These are phyloP conservation scores for Bretziella fagacearum DNA, from an alignment of 2,329 filamentous ascomycete species.

Conservation along the genomic window DNA sequence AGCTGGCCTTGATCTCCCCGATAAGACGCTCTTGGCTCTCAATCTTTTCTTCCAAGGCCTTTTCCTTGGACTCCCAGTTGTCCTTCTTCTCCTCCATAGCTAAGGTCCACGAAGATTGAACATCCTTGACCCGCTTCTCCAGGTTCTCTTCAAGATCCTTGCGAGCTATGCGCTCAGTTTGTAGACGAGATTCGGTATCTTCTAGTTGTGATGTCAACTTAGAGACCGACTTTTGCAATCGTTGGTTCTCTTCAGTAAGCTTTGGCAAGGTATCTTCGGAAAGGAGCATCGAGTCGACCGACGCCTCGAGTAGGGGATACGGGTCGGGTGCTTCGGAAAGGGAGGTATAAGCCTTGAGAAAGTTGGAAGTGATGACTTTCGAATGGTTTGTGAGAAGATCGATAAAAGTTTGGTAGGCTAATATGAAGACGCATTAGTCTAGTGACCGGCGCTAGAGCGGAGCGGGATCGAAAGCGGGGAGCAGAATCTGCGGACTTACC, in stretches of 20 bases:
- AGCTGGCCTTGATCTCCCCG: constrained; percentile 90
- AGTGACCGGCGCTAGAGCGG: neutral
- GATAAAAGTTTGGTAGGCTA: constrained; percentile 94
- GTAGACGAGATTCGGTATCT: constrained; percentile 62
- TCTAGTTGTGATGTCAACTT: constrained; percentile 68
- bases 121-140: constrained; percentile 68
- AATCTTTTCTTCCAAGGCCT: constrained; percentile 76
- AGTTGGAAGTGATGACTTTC: constrained; percentile 83
- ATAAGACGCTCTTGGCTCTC: constrained; percentile 85
- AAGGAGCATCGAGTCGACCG: constrained; percentile 69
- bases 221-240: constrained; percentile 62
- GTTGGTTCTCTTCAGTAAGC: constrained; percentile 72
- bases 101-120: constrained; percentile 77
- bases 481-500: constrained; percentile 28
- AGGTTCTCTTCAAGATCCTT: constrained; percentile 61
- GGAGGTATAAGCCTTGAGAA: constrained; percentile 81
- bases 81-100: constrained; percentile 86
- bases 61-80: constrained; percentile 93
- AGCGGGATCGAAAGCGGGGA: neutral
- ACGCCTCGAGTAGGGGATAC: constrained; percentile 89
- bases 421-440: neutral
- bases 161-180: constrained; percentile 55
- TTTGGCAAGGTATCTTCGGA: constrained; percentile 87
- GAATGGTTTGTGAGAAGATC: constrained; percentile 92
- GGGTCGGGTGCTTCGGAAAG: constrained; percentile 92